These are phyloP conservation scores for Oryza australiensis DNA, from an alignment of 176 grass and related monocot species.

Conservation along the genomic window DNA sequence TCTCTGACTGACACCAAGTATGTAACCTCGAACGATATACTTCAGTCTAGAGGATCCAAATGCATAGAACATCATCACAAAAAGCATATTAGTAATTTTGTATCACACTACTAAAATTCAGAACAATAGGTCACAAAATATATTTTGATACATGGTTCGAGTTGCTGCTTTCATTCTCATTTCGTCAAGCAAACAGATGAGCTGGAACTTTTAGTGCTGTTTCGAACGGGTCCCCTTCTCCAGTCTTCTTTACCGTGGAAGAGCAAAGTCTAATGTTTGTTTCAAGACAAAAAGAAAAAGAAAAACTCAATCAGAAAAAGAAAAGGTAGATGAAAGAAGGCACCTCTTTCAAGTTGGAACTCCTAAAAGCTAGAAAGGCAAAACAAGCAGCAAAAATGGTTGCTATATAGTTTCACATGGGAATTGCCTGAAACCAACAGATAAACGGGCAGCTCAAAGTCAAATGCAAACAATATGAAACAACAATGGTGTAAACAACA, in stretches of 20 bases:
- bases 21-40: neutral
- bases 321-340: neutral
- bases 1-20: neutral
- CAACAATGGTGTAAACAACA: neutral
- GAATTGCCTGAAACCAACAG: neutral
- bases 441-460: neutral
- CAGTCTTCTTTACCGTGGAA: slow-evolving; percentile 52
- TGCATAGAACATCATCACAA: neutral
- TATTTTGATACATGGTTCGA: neutral
- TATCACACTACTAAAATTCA: neutral
- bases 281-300: slow-evolving; percentile 29
- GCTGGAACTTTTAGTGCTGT: neutral
- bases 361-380: neutral
- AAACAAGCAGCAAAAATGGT: neutral
- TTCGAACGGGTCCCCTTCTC: neutral
- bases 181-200: neutral
- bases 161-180: neutral
- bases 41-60: neutral
- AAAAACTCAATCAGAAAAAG: slow-evolving; percentile 26
- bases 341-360: neutral
- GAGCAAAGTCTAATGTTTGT: slow-evolving; percentile 50
- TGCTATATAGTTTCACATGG: neutral
- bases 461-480: neutral
- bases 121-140: neutral
- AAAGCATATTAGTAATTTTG: neutral